Evolutionary conservation across 2,329 filamentous ascomycete genomes (phyloP).

Genomic region (Exophiala lecanii-corni): DNA sequence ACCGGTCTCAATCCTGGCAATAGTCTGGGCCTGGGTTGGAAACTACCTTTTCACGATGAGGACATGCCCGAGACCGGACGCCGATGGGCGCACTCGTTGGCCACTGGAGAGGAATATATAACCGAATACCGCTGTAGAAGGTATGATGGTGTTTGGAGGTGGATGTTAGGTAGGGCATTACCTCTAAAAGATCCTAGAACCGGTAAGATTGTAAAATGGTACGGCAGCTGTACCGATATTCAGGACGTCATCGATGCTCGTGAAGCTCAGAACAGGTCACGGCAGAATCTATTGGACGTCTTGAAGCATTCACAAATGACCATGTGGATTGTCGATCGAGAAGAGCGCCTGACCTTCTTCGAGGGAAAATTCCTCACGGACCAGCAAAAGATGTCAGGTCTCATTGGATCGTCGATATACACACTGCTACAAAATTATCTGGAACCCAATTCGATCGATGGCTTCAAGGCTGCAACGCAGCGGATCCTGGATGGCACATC

Average conservation of each 20-base stretch:
- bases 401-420: constrained; percentile 30
- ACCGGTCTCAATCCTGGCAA: constrained; percentile 62
- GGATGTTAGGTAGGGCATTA: constrained; percentile 71
- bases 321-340: constrained; percentile 65
- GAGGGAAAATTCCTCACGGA: constrained; percentile 50
- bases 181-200: constrained; percentile 62
- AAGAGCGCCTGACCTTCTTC: constrained; percentile 60
- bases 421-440: constrained; percentile 24
- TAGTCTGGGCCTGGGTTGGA: constrained; percentile 61
- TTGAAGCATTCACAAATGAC: constrained; percentile 71
- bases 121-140: constrained; percentile 67
- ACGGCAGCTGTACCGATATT: constrained; percentile 75
- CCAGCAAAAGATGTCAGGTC: constrained; percentile 6
- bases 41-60: constrained; percentile 63
- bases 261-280: constrained; percentile 59
- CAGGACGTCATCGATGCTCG: constrained; percentile 68
- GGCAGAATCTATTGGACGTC: constrained; percentile 68
- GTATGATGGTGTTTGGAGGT: constrained; percentile 66
- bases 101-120: constrained; percentile 63
- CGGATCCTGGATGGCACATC: constrained; percentile 59
- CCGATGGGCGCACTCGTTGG: constrained; percentile 59
- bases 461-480: constrained; percentile 50
- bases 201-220: constrained; percentile 71
- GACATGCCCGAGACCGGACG: constrained; percentile 55
- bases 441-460: background rate